These are phyloP conservation scores for Pseudopithomyces maydicus DNA, from an alignment of 2,329 filamentous ascomycete genomes.

Conservation along the genomic window DNA sequence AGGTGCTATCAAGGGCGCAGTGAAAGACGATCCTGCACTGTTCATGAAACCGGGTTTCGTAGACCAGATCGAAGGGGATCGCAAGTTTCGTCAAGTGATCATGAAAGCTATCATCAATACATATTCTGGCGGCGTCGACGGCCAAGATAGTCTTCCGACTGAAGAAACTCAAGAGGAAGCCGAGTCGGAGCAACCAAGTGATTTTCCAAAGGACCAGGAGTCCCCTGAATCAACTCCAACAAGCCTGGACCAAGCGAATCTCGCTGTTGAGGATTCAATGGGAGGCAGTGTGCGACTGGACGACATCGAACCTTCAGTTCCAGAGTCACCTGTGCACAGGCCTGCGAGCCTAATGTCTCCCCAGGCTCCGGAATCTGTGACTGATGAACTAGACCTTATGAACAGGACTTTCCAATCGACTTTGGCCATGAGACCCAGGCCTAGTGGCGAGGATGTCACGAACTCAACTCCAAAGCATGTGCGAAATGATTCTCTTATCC, in stretches of 20 bases:
- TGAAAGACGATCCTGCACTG: constrained; percentile 24
- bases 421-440: not conserved
- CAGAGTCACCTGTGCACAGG: not conserved
- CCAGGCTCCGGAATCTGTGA: constrained; percentile 7
- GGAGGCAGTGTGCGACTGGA: constrained; percentile 1
- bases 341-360: not conserved
- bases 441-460: not conserved
- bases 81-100: constrained; percentile 30
- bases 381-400: constrained; percentile 13
- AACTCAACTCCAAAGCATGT: not conserved
- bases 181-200: no score
- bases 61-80: constrained; percentile 31
- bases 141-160: not conserved
- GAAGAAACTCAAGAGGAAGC: not conserved
- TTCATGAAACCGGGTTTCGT: constrained; percentile 30
- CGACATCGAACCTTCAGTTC: constrained; percentile 9
- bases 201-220: not conserved
- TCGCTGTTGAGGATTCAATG: not conserved
- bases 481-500: constrained; percentile 21
- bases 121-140: constrained; percentile 7
- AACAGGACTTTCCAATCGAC: constrained; percentile 11
- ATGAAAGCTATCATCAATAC: constrained; percentile 35
- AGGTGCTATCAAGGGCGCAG: constrained; percentile 21
- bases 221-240: not conserved
- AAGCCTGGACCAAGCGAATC: not conserved